Percentiles rank a stretch among this genome's conserved stretches.
Evolutionary conservation across 1,139 yeast genomes (phyloP).

Genomic region (Geotrichum bryndzae): DNA sequence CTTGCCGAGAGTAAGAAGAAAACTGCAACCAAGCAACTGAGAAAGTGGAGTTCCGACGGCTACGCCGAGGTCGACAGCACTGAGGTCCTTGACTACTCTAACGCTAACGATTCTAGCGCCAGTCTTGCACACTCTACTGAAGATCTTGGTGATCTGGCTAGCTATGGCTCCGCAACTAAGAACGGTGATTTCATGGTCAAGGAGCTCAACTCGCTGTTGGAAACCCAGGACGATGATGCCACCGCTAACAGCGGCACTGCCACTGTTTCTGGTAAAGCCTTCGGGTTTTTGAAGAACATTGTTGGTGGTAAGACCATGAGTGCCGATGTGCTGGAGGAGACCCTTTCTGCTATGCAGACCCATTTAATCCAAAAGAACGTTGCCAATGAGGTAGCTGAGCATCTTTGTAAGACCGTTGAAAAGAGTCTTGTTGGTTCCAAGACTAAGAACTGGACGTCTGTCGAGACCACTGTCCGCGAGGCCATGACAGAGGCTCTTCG

Average conservation of each 20-base stretch:
- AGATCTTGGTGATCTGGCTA: conserved; percentile 39
- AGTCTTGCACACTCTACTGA: conserved; percentile 28
- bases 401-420: conserved; percentile 53
- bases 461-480: conserved; percentile 53
- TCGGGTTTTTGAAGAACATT: conserved; percentile 51
- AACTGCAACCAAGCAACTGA: conserved; percentile 35
- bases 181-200: conserved; percentile 48
- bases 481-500: conserved; percentile 72
- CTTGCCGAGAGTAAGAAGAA: conserved; percentile 20
- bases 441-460: conserved; percentile 60
- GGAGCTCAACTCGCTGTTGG: conserved; percentile 24
- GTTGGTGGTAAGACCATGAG: conserved; percentile 58
- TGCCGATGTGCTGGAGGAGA: conserved; percentile 41
- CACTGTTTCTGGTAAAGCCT: conserved; percentile 33
- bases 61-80: conserved; percentile 39
- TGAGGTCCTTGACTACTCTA: conserved; percentile 45
- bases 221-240: conserved; percentile 32
- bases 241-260: conserved; percentile 26
- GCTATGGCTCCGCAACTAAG: conserved; percentile 44
- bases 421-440: conserved; percentile 57
- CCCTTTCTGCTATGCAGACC: conserved; percentile 42
- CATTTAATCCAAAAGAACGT: conserved; percentile 49
- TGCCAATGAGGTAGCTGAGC: conserved; percentile 53
- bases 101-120: conserved; percentile 20
- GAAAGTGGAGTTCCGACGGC: conserved; percentile 50